These are phyloP conservation scores for Moesziomyces globuligerus DNA, from an alignment of 1,284 basidiomycete genomes.

Conservation along the genomic window DNA sequence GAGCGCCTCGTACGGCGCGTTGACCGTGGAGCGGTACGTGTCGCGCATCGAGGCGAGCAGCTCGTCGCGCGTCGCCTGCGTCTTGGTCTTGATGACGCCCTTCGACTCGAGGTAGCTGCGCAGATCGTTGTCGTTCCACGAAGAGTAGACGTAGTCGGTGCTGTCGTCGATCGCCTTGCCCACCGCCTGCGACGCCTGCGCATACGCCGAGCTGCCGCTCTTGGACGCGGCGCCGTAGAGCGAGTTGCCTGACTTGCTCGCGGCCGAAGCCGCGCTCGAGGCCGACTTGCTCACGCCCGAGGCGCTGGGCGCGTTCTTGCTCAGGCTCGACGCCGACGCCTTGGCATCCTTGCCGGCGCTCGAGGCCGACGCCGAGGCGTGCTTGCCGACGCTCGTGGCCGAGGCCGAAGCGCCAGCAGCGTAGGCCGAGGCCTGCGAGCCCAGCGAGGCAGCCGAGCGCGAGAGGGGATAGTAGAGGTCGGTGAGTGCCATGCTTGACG, in stretches of 20 bases:
- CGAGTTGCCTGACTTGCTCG: constrained; percentile 42
- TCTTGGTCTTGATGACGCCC: constrained; percentile 59
- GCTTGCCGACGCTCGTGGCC: constrained; percentile 23
- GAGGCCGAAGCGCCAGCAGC: constrained; percentile 28
- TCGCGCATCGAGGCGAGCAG: constrained; percentile 51
- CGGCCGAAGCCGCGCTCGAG: constrained; percentile 46
- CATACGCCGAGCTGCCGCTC: constrained; percentile 45
- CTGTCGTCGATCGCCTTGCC: constrained; percentile 49
- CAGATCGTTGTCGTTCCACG: constrained; percentile 61
- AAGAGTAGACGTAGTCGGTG: constrained; percentile 65
- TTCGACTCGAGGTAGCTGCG: constrained; percentile 54
- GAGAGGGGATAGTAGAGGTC: constrained; percentile 55
- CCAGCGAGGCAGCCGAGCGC: constrained; percentile 44
- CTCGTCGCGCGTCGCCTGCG: constrained; percentile 55
- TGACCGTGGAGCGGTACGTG: constrained; percentile 56
- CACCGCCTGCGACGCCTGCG: constrained; percentile 50
- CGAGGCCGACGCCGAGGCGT: constrained; percentile 22
- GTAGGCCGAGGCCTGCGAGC: constrained; percentile 51
- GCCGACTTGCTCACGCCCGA: constrained; percentile 37
- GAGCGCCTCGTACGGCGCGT: constrained; percentile 61
- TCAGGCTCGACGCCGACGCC: constrained; percentile 26
- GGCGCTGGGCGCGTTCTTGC: constrained; percentile 34
- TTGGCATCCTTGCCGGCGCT: constrained; percentile 16
- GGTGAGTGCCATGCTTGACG: constrained; percentile 46
- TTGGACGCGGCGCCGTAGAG: constrained; percentile 46